Conservation (phyloP, 352 stramenopile genomes). For the Pythium rishiriense region DNA sequence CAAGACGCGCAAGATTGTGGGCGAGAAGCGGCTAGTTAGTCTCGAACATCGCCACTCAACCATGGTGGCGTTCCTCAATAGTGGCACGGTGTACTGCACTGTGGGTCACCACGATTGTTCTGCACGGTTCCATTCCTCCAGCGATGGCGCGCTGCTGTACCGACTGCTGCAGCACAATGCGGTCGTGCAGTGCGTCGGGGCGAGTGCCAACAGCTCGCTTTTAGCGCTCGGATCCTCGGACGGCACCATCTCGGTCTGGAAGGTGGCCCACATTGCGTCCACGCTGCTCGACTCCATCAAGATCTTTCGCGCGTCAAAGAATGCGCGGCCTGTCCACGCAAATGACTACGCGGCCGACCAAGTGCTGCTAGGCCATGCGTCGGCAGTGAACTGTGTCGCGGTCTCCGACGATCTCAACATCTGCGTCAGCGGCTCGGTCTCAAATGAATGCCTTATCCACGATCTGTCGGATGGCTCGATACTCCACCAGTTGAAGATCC, state of each 20-base stretch:
- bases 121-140: constrained; percentile 70
- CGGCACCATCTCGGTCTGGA: constrained; percentile 82
- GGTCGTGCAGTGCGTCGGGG: constrained; percentile 64
- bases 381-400: constrained; percentile 60
- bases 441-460: constrained; percentile 72
- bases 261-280: constrained; percentile 60
- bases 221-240: constrained; percentile 62
- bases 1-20: constrained; percentile 60
- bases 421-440: constrained; percentile 65
- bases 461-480: constrained; percentile 68
- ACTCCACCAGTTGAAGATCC: constrained; percentile 50
- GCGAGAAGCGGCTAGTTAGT: constrained; percentile 42
- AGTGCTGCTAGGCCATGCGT: constrained; percentile 69
- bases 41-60: constrained; percentile 13
- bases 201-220: constrained; percentile 45
- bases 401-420: constrained; percentile 73
- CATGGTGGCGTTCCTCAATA: constrained; percentile 53
- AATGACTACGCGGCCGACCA: constrained; percentile 80
- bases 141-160: constrained; percentile 69
- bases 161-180: constrained; percentile 71
- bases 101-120: constrained; percentile 78
- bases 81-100: constrained; percentile 57
- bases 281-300: constrained; percentile 78
- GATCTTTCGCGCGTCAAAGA: constrained; percentile 64
- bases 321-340: constrained; percentile 60